Evolutionary conservation across 2,329 filamentous ascomycete species (phyloP), one percentile per base, ranked within the genome.

Genomic region (Truncatella angustata): DNA sequence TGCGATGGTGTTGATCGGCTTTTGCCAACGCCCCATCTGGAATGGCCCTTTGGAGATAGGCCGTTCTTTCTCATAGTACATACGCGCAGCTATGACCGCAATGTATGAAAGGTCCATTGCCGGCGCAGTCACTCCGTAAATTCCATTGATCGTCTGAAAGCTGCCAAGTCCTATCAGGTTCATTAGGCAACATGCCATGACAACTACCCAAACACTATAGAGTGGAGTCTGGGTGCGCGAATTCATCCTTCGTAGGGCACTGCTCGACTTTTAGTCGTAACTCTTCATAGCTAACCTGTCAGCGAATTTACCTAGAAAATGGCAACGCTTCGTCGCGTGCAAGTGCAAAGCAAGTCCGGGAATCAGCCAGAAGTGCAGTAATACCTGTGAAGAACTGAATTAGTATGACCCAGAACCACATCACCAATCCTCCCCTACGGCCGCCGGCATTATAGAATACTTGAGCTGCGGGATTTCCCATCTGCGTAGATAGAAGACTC

Each of bases 351-450:
- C 79, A 79, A 79, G 85, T 84, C 55, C 80, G 72, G 20, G 80
- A 83, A 64, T 85, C 82, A 32, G 83, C 82, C 42, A 86, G 65
- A 81, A 86, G 82, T 4, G 83, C 83, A 16, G 80, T 80, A 50
- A 81, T 82, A 18, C 82, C 81, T 0, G 83, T 86, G 67, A 86
- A 85, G 63, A 84, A 81, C 54, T 86, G 83, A 2, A 86, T 80
- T 1, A 86, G 72, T 53, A 85, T 81, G 16, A 82, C 78, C 54
- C 82, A 82, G 51, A 77, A 77, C 78, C 80, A 84, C 81, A 85
- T 85, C 14, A 75, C 62, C 0, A 79, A 81, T 26, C 79, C 82
- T n/a, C 80, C 81, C 3, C 65, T 72, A 55, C 66, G 73, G 2
- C 82, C 82, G 9, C 77, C 81, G 3, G 81, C 82, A 57, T 86